These are phyloP conservation scores for Boletus patriciae DNA, from an alignment of 768 basidiomycete species.

Conservation along the genomic window DNA sequence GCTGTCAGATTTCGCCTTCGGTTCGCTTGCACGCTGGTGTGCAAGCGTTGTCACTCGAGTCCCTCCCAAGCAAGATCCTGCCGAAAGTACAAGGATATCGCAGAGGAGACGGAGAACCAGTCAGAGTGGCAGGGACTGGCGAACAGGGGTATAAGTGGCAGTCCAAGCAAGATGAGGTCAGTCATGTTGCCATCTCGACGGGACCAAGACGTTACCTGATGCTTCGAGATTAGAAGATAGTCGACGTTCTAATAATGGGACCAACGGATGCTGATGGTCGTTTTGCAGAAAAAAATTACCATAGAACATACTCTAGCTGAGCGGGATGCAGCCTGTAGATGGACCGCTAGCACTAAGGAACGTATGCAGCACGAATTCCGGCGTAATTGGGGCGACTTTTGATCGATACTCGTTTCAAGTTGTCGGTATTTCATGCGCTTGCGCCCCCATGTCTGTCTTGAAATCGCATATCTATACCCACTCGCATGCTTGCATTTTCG, in stretches of 20 bases:
- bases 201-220: no score
- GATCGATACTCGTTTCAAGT: conserved; percentile 79
- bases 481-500: conserved; percentile 4
- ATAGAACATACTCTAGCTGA: conserved; percentile 38
- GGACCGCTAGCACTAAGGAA: conserved; percentile 50
- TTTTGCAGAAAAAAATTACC: conserved; percentile 68
- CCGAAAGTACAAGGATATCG: conserved; percentile 59
- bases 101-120: conserved; percentile 50
- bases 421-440: conserved; percentile 4
- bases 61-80: no score
- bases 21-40: no score
- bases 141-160: no score
- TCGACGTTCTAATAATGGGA: background rate
- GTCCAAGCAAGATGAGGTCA: no score
- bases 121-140: no score
- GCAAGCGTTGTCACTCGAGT: no score
- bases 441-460: conserved; percentile 2
- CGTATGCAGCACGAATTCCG: conserved; percentile 82
- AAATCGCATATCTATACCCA: conserved; percentile 29
- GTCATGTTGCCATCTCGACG: no score
- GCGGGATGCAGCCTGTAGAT: conserved; percentile 21
- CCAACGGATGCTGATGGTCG: conserved; percentile 3
- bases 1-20: no score
- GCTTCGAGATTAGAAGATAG: no score
- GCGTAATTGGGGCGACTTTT: conserved; percentile 84